Conservation (phyloP, 2,329 filamentous ascomycete genomes). For the Epichloe glyceriae region DNA sequence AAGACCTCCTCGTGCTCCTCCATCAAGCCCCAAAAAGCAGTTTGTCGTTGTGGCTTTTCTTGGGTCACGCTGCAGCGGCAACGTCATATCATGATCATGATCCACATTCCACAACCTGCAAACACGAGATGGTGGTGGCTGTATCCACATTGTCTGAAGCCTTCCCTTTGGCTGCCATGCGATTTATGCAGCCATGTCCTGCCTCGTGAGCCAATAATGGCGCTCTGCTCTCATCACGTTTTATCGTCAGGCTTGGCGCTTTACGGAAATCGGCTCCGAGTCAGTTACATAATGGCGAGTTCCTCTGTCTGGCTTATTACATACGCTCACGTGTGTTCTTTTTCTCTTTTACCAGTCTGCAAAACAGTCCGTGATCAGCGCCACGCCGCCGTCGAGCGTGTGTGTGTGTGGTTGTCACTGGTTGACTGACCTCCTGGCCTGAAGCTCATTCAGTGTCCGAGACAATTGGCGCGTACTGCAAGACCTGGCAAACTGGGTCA, state of each 20-base stretch:
- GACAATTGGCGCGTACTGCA: neutral
- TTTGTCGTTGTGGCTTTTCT: neutral
- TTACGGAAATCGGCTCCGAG: neutral
- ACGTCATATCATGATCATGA: conserved; percentile 3
- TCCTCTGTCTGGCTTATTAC: neutral
- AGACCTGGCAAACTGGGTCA: neutral
- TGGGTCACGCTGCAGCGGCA: conserved; percentile 5
- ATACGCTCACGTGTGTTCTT: neutral
- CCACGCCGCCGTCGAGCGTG: neutral
- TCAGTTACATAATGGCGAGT: neutral
- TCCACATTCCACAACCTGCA: conserved; percentile 1
- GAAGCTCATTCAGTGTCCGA: neutral
- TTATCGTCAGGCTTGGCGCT: neutral
- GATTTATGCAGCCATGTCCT: neutral
- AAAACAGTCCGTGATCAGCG: neutral
- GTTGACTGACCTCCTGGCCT: no score
- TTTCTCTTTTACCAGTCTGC: no score
- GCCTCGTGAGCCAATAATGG: neutral
- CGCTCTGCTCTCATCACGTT: no score
- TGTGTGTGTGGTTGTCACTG: no score
- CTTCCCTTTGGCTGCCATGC: neutral
- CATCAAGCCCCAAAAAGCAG: neutral
- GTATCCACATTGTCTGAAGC: neutral
- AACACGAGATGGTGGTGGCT: conserved; percentile 5
- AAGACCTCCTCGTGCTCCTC: neutral